Percentiles rank a stretch among this genome's conserved stretches.
These are phyloP conservation scores for Lactarius sp. DNA, from an alignment of 768 basidiomycete genomes.

Conservation along the genomic window DNA sequence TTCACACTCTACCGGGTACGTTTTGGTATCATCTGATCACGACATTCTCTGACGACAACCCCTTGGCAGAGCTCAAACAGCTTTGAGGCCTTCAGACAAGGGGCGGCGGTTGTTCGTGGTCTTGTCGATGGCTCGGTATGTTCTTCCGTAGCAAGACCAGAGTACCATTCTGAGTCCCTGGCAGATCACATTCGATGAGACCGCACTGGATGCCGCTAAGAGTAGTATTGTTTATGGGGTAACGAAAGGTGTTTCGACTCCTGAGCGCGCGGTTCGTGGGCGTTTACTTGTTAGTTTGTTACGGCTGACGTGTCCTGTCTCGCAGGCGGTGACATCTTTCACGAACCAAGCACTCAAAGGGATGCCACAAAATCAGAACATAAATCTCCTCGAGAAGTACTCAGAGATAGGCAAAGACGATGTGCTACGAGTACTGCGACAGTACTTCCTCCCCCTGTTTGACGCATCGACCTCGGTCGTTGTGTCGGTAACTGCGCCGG, in stretches of 20 bases:
- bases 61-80: constrained; percentile 66
- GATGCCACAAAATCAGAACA: constrained; percentile 66
- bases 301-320: not conserved
- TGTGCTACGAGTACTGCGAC: constrained; percentile 60
- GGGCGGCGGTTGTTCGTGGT: constrained; percentile 66
- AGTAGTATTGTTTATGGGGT: constrained; percentile 85
- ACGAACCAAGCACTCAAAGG: constrained; percentile 88
- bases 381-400: constrained; percentile 72
- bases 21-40: constrained; percentile 3
- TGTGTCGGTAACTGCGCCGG: constrained; percentile 77
- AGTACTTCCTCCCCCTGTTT: constrained; percentile 84
- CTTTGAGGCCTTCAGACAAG: constrained; percentile 77
- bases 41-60: not conserved
- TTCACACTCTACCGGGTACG: constrained; percentile 78
- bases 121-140: constrained; percentile 79
- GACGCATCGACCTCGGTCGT: constrained; percentile 68
- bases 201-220: constrained; percentile 85
- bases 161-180: constrained; percentile 10
- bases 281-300: not conserved
- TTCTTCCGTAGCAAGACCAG: constrained; percentile 14
- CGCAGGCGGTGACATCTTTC: constrained; percentile 77
- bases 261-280: constrained; percentile 71
- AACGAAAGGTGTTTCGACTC: constrained; percentile 75
- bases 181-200: constrained; percentile 76
- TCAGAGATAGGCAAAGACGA: constrained; percentile 78